phyloP scores from a whole-genome alignment of 495 filamentous ascomycete genomes.

The Penicillium egyptiacum region DNA sequence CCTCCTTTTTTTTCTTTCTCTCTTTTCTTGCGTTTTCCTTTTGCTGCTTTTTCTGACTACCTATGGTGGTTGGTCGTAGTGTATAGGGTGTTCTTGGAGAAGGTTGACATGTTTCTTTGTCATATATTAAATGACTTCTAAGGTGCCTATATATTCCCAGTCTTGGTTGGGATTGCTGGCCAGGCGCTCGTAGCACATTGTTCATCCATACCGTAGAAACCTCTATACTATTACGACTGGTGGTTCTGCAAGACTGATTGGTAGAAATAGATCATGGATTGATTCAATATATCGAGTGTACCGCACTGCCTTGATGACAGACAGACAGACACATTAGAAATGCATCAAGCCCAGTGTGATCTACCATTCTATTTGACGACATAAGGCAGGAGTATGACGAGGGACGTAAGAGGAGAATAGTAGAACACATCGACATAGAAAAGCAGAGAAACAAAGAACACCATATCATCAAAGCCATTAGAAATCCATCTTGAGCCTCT shows the following conservation, averaged over 20 bases:
- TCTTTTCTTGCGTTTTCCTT: conserved; percentile 4
- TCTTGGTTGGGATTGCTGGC: conserved; percentile 7
- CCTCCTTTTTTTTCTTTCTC: conserved; percentile 6
- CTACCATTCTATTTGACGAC: conserved; percentile 24
- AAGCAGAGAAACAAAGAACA: conserved; percentile 19
- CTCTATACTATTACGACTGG: not conserved
- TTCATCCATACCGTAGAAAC: not conserved
- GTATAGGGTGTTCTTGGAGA: conserved; percentile 11
- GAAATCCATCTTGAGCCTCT: conserved; percentile 73
- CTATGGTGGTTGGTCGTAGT: conserved; percentile 7
- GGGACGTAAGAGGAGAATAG: conserved; percentile 21
- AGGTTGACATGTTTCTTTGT: conserved; percentile 3
- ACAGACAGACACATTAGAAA: not conserved
- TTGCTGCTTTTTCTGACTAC: conserved; percentile 9
- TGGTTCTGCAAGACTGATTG: not conserved
- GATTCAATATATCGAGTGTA: conserved; percentile 5
- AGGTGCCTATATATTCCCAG: conserved; percentile 1
- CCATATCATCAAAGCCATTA: conserved; percentile 34
- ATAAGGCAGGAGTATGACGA: conserved; percentile 12
- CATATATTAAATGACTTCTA: conserved; percentile 2
- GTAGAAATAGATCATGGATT: conserved; percentile 17
- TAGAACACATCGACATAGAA: conserved; percentile 23
- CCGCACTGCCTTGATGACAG: not conserved
- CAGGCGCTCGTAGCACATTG: not conserved
- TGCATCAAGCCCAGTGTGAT: conserved; percentile 10